Conservation (phyloP, 495 filamentous ascomycete species). For the Penicillium mononematosum region DNA sequence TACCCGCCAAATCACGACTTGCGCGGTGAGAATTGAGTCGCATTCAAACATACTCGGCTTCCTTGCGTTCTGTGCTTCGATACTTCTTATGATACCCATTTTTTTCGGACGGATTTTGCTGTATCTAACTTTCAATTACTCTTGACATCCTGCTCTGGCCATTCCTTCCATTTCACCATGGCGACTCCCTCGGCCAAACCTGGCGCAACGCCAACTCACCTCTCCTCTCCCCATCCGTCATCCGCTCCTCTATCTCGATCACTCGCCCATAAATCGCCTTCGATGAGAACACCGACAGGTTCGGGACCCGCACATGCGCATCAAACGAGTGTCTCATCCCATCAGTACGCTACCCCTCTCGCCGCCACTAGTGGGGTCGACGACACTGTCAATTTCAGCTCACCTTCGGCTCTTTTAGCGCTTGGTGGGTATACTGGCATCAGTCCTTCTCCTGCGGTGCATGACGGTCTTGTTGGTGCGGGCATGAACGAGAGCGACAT, state of each 20-base stretch:
- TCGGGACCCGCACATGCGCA: slow-evolving; percentile 34
- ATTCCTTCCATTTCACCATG: slow-evolving; percentile 25
- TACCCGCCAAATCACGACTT: not conserved
- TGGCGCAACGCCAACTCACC: slow-evolving; percentile 47
- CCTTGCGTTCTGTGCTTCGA: slow-evolving; percentile 6
- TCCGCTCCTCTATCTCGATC: slow-evolving; percentile 40
- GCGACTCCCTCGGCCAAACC: slow-evolving; percentile 49
- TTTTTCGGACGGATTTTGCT: not conserved
- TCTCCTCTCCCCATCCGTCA: slow-evolving; percentile 46
- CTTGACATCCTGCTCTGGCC: not conserved
- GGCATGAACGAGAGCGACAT: slow-evolving; percentile 48
- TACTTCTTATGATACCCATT: slow-evolving; percentile 7
- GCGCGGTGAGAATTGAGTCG: slow-evolving; percentile 7
- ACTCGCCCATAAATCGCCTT: slow-evolving; percentile 47
- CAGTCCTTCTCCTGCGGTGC: slow-evolving; percentile 41
- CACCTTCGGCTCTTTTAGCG: slow-evolving; percentile 46
- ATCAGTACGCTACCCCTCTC: slow-evolving; percentile 47
- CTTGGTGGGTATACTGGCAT: slow-evolving; percentile 46
- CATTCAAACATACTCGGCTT: slow-evolving; percentile 13
- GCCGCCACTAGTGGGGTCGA: slow-evolving; percentile 36
- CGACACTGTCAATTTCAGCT: slow-evolving; percentile 46
- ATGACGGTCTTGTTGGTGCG: slow-evolving; percentile 41
- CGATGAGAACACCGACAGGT: slow-evolving; percentile 43
- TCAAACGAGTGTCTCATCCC: slow-evolving; percentile 33
- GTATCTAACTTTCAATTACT: not conserved